A percentile compares a stretch with the other conserved stretches of the same genome.
These are phyloP conservation scores for Nannochloropsis oceanica DNA, from an alignment of 108 stramenopile species.

Conservation along the genomic window DNA sequence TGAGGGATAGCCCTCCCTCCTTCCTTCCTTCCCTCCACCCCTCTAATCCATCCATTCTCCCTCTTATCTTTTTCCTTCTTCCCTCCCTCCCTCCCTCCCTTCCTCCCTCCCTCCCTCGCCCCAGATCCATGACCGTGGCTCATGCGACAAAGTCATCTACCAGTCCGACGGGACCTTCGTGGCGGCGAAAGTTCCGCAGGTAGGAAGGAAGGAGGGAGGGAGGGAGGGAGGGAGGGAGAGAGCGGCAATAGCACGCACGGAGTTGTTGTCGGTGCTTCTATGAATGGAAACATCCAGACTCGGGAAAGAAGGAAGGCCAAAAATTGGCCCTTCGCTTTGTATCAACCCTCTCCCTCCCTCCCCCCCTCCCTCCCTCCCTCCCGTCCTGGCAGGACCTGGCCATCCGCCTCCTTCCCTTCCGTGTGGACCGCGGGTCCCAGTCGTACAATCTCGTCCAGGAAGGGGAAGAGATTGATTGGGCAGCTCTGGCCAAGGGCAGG, in stretches of 20 bases:
- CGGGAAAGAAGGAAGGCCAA: background rate
- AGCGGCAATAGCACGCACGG: background rate
- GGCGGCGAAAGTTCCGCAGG: background rate
- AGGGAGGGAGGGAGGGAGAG: background rate
- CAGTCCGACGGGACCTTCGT: background rate
- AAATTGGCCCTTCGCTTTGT: background rate
- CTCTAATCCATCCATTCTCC: background rate
- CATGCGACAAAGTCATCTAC: background rate
- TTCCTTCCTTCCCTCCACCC: background rate
- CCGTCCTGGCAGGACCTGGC: background rate
- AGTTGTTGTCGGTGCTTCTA: background rate
- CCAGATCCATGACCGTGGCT: background rate
- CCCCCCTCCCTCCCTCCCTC: background rate
- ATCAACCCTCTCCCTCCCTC: background rate
- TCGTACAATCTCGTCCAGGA: background rate
- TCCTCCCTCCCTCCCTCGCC: too few species aligned
- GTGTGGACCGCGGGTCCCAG: background rate
- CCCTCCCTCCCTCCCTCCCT: too few species aligned
- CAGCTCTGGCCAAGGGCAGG: background rate
- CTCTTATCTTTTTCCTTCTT: background rate
- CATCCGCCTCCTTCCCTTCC: background rate
- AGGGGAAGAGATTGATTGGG: background rate
- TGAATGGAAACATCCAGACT: background rate
- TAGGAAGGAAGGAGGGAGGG: background rate
- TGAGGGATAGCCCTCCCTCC: too few species aligned